These are phyloP conservation scores for Clarireedia paspali DNA, from an alignment of 2,329 filamentous ascomycete genomes.

Conservation along the genomic window DNA sequence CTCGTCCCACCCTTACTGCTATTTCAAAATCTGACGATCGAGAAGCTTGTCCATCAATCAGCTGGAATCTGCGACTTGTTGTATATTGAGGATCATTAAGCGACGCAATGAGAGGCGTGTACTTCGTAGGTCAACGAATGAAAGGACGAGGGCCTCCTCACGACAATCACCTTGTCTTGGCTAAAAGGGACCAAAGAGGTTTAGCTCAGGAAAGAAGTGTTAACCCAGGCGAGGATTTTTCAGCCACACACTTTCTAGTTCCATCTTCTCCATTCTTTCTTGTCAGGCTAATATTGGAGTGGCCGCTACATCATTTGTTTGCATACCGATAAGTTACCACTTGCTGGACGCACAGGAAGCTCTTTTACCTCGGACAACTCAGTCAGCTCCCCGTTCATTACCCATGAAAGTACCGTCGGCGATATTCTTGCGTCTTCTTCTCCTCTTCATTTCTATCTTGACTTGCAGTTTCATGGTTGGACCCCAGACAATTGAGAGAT, in stretches of 20 bases:
- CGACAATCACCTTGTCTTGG: too few relatives aligned
- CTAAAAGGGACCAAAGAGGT: too few relatives aligned
- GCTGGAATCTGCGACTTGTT: background rate
- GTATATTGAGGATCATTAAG: background rate
- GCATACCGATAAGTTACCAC: background rate
- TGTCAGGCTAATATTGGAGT: background rate
- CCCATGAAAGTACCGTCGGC: too few relatives aligned
- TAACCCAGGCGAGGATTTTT: background rate
- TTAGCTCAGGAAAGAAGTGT: too few relatives aligned
- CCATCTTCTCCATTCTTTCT: background rate
- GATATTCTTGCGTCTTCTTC: too few relatives aligned
- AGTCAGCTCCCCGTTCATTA: too few relatives aligned
- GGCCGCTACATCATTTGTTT: background rate
- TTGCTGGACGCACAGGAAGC: too few relatives aligned
- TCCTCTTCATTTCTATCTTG: too few relatives aligned
- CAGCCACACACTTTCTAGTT: background rate
- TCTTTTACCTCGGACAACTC: too few relatives aligned
- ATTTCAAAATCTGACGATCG: background rate
- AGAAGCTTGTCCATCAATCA: background rate
- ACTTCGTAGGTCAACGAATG: background rate
- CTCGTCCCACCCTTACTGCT: background rate
- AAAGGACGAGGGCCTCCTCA: background rate
- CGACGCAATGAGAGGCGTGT: background rate
- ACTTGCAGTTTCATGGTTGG: background rate
- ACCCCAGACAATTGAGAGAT: background rate